Percentiles rank a stretch among this genome's conserved stretches.
Evolutionary conservation across 495 filamentous ascomycete genomes (phyloP).

Genomic region (Tuber borchii): DNA sequence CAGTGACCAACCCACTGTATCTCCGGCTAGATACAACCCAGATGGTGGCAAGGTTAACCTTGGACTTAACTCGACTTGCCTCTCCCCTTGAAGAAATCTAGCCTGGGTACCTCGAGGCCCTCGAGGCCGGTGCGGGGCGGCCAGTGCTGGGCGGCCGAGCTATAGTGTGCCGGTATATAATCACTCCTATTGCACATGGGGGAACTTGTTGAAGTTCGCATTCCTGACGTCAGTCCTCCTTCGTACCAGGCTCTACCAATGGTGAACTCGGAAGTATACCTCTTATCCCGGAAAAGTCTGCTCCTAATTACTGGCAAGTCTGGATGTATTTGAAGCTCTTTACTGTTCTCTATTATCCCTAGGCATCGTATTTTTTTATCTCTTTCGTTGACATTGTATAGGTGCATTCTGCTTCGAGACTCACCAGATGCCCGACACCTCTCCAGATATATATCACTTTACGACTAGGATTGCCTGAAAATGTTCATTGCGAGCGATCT

Average conservation of each 20-base stretch:
- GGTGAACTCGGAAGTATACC: background rate
- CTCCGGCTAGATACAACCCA: too few species aligned
- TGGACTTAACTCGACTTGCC: too few species aligned
- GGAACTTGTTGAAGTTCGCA: background rate
- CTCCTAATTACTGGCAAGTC: background rate
- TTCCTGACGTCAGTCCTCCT: background rate
- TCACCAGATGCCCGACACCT: too few species aligned
- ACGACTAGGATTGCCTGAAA: background rate
- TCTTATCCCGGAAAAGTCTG: background rate
- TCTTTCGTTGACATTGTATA: background rate
- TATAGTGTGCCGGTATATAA: too few species aligned
- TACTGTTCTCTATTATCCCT: background rate
- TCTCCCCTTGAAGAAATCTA: too few species aligned
- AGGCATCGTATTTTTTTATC: background rate
- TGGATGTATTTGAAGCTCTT: background rate
- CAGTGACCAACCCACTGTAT: too few species aligned
- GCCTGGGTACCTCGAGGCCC: too few species aligned
- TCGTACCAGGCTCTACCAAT: background rate
- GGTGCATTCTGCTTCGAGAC: too few species aligned
- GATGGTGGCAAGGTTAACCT: too few species aligned
- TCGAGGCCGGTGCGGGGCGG: too few species aligned
- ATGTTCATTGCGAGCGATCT: background rate
- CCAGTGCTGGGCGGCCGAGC: too few species aligned
- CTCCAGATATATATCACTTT: background rate
- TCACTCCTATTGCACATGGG: too few species aligned